Evolutionary conservation across 768 basidiomycete genomes (phyloP), one percentile per base, ranked within the genome.

Genomic region (Artomyces pyxidatus): DNA sequence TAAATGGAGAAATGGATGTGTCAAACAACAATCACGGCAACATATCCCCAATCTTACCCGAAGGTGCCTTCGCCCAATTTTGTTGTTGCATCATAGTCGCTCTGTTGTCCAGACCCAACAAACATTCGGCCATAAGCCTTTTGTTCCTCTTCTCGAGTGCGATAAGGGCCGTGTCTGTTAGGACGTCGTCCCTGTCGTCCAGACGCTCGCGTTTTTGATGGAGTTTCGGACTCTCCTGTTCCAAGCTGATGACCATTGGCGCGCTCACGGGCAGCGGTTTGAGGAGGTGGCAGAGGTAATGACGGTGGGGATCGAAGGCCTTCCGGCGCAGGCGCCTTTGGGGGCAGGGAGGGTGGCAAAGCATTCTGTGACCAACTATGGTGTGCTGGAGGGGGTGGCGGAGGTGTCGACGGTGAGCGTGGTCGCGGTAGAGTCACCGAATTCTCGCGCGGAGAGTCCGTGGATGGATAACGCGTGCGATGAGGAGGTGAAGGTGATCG

Each of bases 51-150:
- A n/a, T n/a, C n/a, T n/a, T 64, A 90, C 86, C 94, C 95, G 65
- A 98, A 98, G 23, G 95, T 98, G 4, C 95, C 95, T 65, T 97
- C 95, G 30, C 95, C 95, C 14, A 98, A 70, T 67, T 97, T 96
- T 3, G 83, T 85, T 37, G 85, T 83, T 12, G 83, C 72, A 48
- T 83, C 79, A 63, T 96, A 97, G 55, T 88, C 88, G 14, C 68
- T 68, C 54, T 93, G 77, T 48, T 71, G 61, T 8, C 87, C 85
- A 64, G 84, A 83, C 5, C 90, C 83, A 30, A 69, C 67, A 58
- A 92, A 88, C 14, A 64, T 65, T 48, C 77, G 73, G 28, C 85
- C 83, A 61, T 88, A 91, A 0, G 78, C 81, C 39, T 72, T 70
- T 53, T 73, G 64, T 57, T 92, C 89, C 49, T 85, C 77, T 53